These are phyloP conservation scores for Begonia masoniana DNA, from an alignment of 306 rosid species.

Conservation along the genomic window DNA sequence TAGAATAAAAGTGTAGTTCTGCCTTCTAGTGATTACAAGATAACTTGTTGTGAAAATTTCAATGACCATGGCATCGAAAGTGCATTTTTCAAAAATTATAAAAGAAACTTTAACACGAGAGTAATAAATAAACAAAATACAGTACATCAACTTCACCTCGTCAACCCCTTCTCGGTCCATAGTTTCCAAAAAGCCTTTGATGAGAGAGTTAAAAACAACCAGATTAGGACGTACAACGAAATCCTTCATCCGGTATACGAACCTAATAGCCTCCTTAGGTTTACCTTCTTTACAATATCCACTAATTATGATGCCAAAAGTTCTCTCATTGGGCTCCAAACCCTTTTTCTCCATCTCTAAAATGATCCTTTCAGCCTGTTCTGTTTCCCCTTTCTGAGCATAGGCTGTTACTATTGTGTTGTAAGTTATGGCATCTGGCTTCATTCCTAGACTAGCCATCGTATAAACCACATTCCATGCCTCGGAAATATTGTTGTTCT, in stretches of 20 bases:
- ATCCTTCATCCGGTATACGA: conserved; percentile 42
- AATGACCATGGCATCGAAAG: too few relatives aligned
- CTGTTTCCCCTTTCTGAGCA: conserved; percentile 48
- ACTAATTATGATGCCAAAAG: conserved; percentile 34
- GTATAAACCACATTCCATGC: conserved; percentile 52
- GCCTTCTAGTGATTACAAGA: too few relatives aligned
- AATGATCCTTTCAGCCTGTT: conserved; percentile 40
- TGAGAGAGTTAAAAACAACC: conserved; percentile 36
- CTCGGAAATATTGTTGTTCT: conserved; percentile 23
- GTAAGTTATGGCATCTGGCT: conserved; percentile 55
- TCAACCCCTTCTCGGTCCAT: conserved; percentile 64
- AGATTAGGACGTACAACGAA: conserved; percentile 40
- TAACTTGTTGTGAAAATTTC: too few relatives aligned
- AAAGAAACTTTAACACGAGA: background rate
- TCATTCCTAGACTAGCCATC: conserved; percentile 34
- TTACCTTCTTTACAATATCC: conserved; percentile 61
- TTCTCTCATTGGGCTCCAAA: conserved; percentile 42
- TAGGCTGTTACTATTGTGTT: conserved; percentile 50
- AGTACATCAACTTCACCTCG: conserved; percentile 26
- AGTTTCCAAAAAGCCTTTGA: conserved; percentile 45
- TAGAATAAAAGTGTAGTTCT: too few relatives aligned
- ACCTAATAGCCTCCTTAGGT: conserved; percentile 45
- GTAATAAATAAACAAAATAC: background rate
- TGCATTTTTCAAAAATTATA: conserved; percentile 1
- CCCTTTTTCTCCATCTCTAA: conserved; percentile 44